Conservation (phyloP, 768 basidiomycete genomes). For the Lactarius hengduanensis region DNA sequence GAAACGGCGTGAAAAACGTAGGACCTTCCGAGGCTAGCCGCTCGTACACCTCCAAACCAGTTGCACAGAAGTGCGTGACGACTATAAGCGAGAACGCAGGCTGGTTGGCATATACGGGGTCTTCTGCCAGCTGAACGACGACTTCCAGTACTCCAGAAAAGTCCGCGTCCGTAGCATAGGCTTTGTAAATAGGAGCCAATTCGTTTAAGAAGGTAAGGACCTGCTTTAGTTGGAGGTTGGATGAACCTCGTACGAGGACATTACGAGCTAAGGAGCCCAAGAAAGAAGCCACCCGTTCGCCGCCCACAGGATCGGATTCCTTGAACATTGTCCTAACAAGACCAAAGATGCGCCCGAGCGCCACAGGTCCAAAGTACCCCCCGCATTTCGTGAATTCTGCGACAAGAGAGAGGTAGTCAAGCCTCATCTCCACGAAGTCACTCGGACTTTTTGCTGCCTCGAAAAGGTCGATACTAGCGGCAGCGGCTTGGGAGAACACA, state of each 20-base stretch:
- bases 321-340: constrained; percentile 55
- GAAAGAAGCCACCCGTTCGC: constrained; percentile 48
- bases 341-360: constrained; percentile 50
- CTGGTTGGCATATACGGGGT: constrained; percentile 53
- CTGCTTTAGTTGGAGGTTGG: constrained; percentile 41
- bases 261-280: constrained; percentile 51
- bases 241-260: constrained; percentile 47
- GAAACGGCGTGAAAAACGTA: constrained; percentile 35
- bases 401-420: constrained; percentile 62
- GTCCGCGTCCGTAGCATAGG: constrained; percentile 50
- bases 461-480: constrained; percentile 36
- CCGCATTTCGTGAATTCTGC: constrained; percentile 50
- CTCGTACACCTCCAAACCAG: constrained; percentile 40
- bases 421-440: constrained; percentile 55
- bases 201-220: constrained; percentile 53
- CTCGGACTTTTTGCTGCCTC: constrained; percentile 51
- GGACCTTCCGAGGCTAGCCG: constrained; percentile 36
- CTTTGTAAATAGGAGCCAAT: constrained; percentile 53
- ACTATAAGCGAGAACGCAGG: constrained; percentile 45
- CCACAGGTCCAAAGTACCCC: constrained; percentile 43
- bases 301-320: constrained; percentile 44
- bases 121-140: constrained; percentile 45
- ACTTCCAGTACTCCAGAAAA: constrained; percentile 57
- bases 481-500: constrained; percentile 30
- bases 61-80: constrained; percentile 36